Evolutionary conservation across 495 filamentous ascomycete genomes (phyloP).

Genomic region (Penicillium lagena): DNA sequence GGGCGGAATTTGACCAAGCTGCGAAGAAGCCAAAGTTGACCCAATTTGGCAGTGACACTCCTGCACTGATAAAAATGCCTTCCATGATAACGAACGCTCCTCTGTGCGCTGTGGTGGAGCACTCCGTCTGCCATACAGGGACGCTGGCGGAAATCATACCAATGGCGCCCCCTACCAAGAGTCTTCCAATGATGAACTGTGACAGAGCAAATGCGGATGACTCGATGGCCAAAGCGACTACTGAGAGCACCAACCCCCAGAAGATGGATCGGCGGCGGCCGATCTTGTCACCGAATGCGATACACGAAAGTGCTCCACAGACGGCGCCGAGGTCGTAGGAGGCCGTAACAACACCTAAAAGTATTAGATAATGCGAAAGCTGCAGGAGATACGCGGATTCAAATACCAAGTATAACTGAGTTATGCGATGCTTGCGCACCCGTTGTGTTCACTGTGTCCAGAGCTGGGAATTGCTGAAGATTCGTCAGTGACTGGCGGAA

Average conservation of each 20-base stretch:
- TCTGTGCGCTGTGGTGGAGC: constrained; percentile 21
- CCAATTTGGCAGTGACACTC: constrained; percentile 30
- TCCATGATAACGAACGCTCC: constrained; percentile 31
- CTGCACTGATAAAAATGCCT: constrained; percentile 45
- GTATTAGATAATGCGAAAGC: constrained; percentile 1
- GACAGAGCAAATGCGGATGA: constrained; percentile 42
- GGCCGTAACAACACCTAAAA: constrained; percentile 24
- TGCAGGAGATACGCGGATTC: too few species aligned
- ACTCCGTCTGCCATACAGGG: constrained; percentile 44
- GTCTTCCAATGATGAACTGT: constrained; percentile 55
- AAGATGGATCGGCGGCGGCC: constrained; percentile 49
- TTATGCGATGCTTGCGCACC: constrained; percentile 17
- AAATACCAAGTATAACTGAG: neutral
- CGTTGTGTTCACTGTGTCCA: constrained; percentile 34
- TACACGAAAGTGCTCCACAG: constrained; percentile 19
- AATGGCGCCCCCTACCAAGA: constrained; percentile 37
- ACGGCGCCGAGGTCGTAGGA: constrained; percentile 23
- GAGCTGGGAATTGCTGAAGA: constrained; percentile 30
- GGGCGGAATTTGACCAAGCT: too few species aligned
- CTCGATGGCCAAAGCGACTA: constrained; percentile 50
- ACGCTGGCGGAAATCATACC: constrained; percentile 37
- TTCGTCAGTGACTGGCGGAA: too few species aligned
- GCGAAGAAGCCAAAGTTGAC: constrained; percentile 28
- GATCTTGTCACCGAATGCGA: constrained; percentile 23
- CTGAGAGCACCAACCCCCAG: constrained; percentile 45